A percentile compares a stretch with the other conserved stretches of the same genome.
These are phyloP conservation scores for Calocera viscosa DNA, from an alignment of 768 basidiomycete species.

Conservation along the genomic window DNA sequence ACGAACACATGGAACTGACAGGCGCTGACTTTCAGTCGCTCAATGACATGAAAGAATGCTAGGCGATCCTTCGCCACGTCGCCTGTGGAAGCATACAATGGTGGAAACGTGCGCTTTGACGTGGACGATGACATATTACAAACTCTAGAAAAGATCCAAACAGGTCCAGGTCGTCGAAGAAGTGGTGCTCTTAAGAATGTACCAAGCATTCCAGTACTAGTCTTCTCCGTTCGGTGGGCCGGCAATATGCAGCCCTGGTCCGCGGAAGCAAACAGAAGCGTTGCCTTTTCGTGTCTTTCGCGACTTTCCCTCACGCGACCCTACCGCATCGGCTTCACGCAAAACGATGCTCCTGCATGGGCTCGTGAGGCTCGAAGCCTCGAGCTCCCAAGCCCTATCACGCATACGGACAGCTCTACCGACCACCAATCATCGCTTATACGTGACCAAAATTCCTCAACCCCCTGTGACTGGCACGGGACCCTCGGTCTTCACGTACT, in stretches of 20 bases:
- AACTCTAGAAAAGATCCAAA: neutral
- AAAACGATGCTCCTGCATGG: neutral
- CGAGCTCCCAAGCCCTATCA: neutral
- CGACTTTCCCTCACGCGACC: neutral
- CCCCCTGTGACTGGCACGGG: neutral
- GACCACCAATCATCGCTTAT: neutral
- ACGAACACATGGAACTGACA: neutral
- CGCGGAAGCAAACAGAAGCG: slow-evolving; percentile 1
- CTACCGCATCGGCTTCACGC: neutral
- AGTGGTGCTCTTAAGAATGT: neutral
- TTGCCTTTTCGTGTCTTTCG: slow-evolving; percentile 6
- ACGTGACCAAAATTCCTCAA: neutral
- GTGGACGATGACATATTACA: slow-evolving; percentile 8
- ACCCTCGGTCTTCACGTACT: neutral
- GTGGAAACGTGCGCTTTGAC: slow-evolving; percentile 41
- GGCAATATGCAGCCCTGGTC: neutral
- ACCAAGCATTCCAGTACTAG: neutral
- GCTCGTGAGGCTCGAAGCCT: neutral
- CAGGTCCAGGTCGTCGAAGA: neutral
- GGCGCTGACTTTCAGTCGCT: slow-evolving; percentile 65
- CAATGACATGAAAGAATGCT: slow-evolving; percentile 81
- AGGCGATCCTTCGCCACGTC: slow-evolving; percentile 54
- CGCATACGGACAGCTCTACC: neutral
- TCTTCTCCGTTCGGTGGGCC: neutral
- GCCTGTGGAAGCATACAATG: slow-evolving; percentile 39